Evolutionary conservation across 1,284 basidiomycete genomes (phyloP), one percentile per base, ranked within the genome.

Genomic region (Ceratobasidium sp.): DNA sequence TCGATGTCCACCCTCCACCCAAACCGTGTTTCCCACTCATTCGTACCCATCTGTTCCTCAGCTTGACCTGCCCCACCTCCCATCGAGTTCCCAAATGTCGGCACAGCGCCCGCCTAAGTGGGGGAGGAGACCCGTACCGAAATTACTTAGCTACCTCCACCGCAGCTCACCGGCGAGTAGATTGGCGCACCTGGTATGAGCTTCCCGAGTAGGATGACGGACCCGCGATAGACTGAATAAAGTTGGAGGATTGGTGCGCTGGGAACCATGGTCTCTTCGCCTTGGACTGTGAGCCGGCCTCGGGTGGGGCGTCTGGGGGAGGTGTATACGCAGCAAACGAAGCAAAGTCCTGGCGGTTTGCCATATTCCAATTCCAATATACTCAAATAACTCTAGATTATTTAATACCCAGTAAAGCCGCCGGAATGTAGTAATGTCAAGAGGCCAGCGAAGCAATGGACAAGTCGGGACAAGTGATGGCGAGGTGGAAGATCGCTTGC

Each of bases 11-110:
- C 89, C 76, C 92, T 86, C 85, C 89, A 86, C 17, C 90, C 89
- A 79, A 89, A 89, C 59, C 89, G 84, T 36, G 91, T 92, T 83
- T 92, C 91, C 90, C 92, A 94, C 75, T 88, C 87, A 77, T 89
- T 92, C 44, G 83, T 84, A 22, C 85, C 85, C 15, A 83, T 84
- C 59, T 87, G 87, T 15, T 85, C 84, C 19, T 87, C 82, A 33
- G 59, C 75, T n/a, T 73, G 72, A 56, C 85, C 86, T 53, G 79
- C 79, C 33, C 84, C 78, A 22, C 77, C 81, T 36, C 83, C 84
- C 8, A 84, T 82, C 14, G 88, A 87, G 41, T 85, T 84, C 60
- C 84, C 84, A 79, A 89, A 89, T 8, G 88, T 87, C 3, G 90
- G 89, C 27, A 90, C 83, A 11, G 85, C 91, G 33, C 92, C 92